Conservation (phyloP, 2,329 filamentous ascomycete genomes). For the Aspergillus fischeri region DNA sequence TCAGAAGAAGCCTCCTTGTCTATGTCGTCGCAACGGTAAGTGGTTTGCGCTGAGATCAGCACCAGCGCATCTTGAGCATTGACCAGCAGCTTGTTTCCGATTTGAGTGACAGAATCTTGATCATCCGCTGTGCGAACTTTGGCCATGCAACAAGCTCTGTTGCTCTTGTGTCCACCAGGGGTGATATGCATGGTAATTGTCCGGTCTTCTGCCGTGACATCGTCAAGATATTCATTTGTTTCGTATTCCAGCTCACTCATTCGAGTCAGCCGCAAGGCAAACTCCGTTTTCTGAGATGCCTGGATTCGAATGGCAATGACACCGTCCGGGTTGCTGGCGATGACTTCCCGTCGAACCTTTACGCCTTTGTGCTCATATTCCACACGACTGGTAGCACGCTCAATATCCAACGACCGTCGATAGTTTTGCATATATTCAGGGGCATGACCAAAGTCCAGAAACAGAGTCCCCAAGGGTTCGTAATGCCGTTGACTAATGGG, state of each 20-base stretch:
- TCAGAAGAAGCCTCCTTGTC: conserved; percentile 25
- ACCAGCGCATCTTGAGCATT: conserved; percentile 35
- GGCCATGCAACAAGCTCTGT: conserved; percentile 31
- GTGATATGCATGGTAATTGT: conserved; percentile 37
- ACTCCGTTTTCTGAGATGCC: conserved; percentile 21
- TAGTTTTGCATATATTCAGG: conserved; percentile 29
- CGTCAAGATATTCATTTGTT: conserved; percentile 43
- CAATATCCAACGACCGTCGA: conserved; percentile 39
- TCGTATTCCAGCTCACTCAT: conserved; percentile 43
- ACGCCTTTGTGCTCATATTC: conserved; percentile 35
- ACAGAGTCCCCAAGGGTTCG: conserved; percentile 42
- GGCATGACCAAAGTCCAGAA: conserved; percentile 39
- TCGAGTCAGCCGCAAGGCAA: conserved; percentile 30
- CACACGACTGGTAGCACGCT: conserved; percentile 33
- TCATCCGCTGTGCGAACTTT: conserved; percentile 23
- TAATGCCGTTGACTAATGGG: conserved; percentile 47
- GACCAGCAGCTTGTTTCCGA: conserved; percentile 36
- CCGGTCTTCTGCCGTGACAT: conserved; percentile 24
- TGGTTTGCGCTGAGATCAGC: conserved; percentile 39
- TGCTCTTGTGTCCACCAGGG: conserved; percentile 34
- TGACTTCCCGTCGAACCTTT: conserved; percentile 32
- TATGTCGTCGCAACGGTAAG: conserved; percentile 30
- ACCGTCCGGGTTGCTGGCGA: conserved; percentile 43
- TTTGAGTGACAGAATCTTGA: conserved; percentile 13
- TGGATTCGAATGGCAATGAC: conserved; percentile 35